Conservation (phyloP, 139 green algal species). For the Picochlorum sp. region DNA sequence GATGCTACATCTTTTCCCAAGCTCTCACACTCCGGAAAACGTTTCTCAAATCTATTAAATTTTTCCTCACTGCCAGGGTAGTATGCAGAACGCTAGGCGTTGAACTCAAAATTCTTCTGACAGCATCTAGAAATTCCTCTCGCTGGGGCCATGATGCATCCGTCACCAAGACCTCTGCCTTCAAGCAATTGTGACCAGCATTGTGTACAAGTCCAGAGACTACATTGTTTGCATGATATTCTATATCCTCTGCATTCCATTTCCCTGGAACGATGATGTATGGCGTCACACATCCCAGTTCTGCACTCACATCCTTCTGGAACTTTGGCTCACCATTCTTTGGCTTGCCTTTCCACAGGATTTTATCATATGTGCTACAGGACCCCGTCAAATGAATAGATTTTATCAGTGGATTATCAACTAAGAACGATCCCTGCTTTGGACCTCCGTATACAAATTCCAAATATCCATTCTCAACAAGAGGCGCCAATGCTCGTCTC, state of each 20-base stretch:
- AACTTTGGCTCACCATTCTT: constrained; percentile 21
- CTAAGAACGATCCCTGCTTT: constrained; percentile 45
- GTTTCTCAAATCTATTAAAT: constrained; percentile 20
- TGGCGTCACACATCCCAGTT: constrained; percentile 80
- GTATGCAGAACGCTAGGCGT: constrained; percentile 35
- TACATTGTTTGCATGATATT: constrained; percentile 57
- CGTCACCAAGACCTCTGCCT: constrained; percentile 66
- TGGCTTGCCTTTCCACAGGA: constrained; percentile 53
- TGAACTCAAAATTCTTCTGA: constrained; percentile 29
- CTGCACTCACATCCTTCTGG: constrained; percentile 43
- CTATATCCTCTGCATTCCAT: constrained; percentile 54
- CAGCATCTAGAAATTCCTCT: constrained; percentile 44
- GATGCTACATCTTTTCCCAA: constrained; percentile 20
- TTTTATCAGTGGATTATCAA: constrained; percentile 35
- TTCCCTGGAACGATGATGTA: constrained; percentile 67
- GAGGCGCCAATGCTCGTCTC: constrained; percentile 37
- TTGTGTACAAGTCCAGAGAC: constrained; percentile 57
- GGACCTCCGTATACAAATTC: constrained; percentile 64
- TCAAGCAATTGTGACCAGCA: constrained; percentile 69
- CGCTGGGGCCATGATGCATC: constrained; percentile 56
- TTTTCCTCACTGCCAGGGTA: constrained; percentile 45
- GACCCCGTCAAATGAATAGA: constrained; percentile 70
- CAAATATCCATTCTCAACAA: constrained; percentile 56
- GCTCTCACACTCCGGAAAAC: constrained; percentile 29
- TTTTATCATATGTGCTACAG: constrained; percentile 63